These are phyloP conservation scores for Tetradesmus obliquus DNA, from an alignment of 139 green algal genomes.

Conservation along the genomic window DNA sequence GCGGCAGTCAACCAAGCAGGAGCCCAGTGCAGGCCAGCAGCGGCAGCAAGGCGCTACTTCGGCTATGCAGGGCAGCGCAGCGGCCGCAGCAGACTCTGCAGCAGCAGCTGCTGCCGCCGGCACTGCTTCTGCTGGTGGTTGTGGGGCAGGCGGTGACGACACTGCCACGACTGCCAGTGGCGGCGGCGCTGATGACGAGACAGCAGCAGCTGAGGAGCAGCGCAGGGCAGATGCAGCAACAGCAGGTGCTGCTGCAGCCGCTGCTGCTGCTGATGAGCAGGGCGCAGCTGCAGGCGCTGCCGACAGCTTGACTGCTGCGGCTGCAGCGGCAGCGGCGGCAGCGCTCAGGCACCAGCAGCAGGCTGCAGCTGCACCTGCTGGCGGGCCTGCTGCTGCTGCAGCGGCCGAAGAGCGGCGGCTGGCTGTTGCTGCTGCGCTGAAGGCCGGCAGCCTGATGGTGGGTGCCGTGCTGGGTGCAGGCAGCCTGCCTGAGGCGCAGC, in stretches of 20 bases:
- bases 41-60: conserved; percentile 7
- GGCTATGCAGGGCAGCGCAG: not conserved
- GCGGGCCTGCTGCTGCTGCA: not conserved
- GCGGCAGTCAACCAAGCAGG: not conserved
- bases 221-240: not conserved
- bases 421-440: conserved; percentile 29
- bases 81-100: not conserved
- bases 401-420: not conserved
- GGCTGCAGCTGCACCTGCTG: not conserved
- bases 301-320: not conserved
- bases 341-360: conserved; percentile 14
- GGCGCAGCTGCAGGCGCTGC: not conserved
- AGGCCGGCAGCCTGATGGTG: conserved; percentile 17
- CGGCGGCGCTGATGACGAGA: not conserved
- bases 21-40: not conserved
- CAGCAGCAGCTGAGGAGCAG: not conserved
- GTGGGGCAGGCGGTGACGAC: not conserved
- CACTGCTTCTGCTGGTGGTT: not conserved
- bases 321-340: conserved; percentile 8
- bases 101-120: not conserved
- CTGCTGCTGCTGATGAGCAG: conserved; percentile 3
- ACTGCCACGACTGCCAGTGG: not conserved
- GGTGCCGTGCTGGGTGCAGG: conserved; percentile 10
- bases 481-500: conserved; percentile 20
- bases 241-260: conserved; percentile 6